phyloP scores from a whole-genome alignment of 208 protist genomes.

The Naegleria fowleri region DNA sequence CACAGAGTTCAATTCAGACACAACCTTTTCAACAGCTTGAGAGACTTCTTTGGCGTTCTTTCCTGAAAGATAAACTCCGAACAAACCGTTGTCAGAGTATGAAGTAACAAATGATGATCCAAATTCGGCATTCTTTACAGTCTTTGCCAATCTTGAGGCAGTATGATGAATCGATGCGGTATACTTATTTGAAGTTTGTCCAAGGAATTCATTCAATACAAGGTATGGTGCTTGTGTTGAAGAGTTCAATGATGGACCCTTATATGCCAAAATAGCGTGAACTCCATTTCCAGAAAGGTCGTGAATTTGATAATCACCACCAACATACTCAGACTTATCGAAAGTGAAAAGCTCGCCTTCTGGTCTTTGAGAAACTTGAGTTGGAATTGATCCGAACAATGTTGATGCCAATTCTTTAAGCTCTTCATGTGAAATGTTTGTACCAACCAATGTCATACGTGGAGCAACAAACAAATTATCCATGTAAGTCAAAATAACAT shows the following conservation, averaged over 20 bases:
- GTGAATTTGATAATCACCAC: neutral
- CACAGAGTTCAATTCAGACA: neutral
- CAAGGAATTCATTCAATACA: neutral
- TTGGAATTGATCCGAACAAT: neutral
- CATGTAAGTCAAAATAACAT: neutral
- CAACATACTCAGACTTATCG: neutral
- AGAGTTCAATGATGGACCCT: neutral
- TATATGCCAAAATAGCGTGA: neutral
- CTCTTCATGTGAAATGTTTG: neutral
- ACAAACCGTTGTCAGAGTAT: slow-evolving; percentile 27
- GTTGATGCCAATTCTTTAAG: neutral
- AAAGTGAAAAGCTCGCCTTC: neutral
- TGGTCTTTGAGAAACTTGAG: neutral
- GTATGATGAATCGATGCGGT: neutral
- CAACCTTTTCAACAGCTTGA: neutral
- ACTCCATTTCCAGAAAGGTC: neutral
- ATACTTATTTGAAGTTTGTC: neutral
- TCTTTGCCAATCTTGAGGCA: neutral
- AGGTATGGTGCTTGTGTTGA: neutral
- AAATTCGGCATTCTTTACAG: neutral
- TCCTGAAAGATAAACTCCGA: slow-evolving; percentile 1
- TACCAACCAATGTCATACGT: neutral
- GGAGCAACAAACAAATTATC: neutral
- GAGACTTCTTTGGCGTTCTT: neutral
- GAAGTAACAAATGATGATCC: neutral